phyloP scores from a whole-genome alignment of 106 monocot genomes.

The Acorus gramineus region DNA sequence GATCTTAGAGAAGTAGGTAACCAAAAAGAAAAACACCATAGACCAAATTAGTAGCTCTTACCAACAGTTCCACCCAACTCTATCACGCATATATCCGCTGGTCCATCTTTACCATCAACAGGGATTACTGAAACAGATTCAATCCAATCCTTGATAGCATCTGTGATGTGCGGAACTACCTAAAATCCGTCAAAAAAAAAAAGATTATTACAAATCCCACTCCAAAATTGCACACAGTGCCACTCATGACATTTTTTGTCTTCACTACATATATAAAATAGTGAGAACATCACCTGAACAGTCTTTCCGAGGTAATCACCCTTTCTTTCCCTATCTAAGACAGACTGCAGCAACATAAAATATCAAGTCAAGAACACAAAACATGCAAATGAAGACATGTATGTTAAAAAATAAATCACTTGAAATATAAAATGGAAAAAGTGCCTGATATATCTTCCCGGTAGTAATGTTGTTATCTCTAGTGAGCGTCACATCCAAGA shows the following conservation, averaged over 20 bases:
- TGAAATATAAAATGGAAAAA: background rate
- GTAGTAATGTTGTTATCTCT: constrained; percentile 25
- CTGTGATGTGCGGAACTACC: constrained; percentile 80
- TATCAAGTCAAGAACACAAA: background rate
- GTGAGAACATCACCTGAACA: constrained; percentile 48
- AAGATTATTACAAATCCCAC: too few relatives aligned
- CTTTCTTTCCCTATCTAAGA: constrained; percentile 72
- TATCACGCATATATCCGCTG: constrained; percentile 75
- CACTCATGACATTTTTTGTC: too few relatives aligned
- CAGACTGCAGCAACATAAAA: constrained; percentile 45
- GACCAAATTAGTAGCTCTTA: constrained; percentile 9
- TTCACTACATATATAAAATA: too few relatives aligned
- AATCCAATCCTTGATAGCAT: constrained; percentile 76
- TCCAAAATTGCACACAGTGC: too few relatives aligned
- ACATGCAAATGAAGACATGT: background rate
- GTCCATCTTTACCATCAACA: constrained; percentile 50
- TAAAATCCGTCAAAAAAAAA: constrained; percentile 1
- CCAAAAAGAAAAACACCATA: background rate
- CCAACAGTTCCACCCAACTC: constrained; percentile 84
- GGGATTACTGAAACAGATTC: constrained; percentile 52
- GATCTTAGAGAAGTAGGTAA: too few relatives aligned
- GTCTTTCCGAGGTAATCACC: constrained; percentile 91
- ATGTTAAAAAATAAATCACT: background rate
- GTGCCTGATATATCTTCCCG: constrained; percentile 23
- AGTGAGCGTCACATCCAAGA: constrained; percentile 18